These are phyloP conservation scores for Apophysomyces trapeziformis DNA, from an alignment of 371 early-diverging fungal species.

Conservation along the genomic window DNA sequence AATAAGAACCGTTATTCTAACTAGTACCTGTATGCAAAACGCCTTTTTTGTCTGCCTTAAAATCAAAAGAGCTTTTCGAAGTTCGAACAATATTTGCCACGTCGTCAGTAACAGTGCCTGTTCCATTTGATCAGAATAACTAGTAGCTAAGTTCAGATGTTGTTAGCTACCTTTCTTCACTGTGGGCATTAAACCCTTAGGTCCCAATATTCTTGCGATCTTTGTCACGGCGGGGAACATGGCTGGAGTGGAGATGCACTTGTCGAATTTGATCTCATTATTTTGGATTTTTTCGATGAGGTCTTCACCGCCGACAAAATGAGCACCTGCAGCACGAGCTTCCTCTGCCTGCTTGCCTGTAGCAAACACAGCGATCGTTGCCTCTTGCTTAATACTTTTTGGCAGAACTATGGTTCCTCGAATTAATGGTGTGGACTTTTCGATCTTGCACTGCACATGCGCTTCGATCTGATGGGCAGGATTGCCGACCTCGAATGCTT, in stretches of 20 bases:
- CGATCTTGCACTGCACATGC: slow-evolving; percentile 72
- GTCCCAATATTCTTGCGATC: slow-evolving; percentile 92
- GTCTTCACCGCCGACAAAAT: slow-evolving; percentile 89
- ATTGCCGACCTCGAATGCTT: slow-evolving; percentile 75
- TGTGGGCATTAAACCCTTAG: slow-evolving; percentile 96
- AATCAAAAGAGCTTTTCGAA: slow-evolving; percentile 74
- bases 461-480: slow-evolving; percentile 72
- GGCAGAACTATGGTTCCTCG: slow-evolving; percentile 77
- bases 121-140: background rate
- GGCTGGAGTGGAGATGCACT: slow-evolving; percentile 85
- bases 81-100: slow-evolving; percentile 61
- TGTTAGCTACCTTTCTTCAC: slow-evolving; percentile 77
- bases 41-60: slow-evolving; percentile 74
- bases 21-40: slow-evolving; percentile 72
- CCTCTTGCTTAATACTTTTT: slow-evolving; percentile 65
- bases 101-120: slow-evolving; percentile 81
- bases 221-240: slow-evolving; percentile 89
- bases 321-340: slow-evolving; percentile 83
- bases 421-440: slow-evolving; percentile 77
- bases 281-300: slow-evolving; percentile 74
- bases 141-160: background rate
- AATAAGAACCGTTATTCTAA: background rate
- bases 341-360: slow-evolving; percentile 81
- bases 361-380: slow-evolving; percentile 77
- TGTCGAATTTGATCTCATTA: slow-evolving; percentile 78